These are phyloP conservation scores for Talaromyces sp. DNA, from an alignment of 2,329 filamentous ascomycete genomes.

Conservation along the genomic window DNA sequence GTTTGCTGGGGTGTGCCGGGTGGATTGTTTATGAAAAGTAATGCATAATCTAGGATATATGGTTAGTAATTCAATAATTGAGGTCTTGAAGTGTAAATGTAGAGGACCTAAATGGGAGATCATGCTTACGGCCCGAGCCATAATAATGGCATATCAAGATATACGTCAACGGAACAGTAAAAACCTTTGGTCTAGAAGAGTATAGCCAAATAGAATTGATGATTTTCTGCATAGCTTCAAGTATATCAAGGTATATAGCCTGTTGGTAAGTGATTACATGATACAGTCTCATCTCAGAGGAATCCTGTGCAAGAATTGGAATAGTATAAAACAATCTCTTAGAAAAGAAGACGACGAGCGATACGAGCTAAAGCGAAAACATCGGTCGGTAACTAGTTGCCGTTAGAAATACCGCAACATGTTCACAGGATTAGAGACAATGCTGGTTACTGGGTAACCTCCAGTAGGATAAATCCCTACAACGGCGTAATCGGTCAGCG, in stretches of 20 bases:
- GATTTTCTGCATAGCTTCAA: neutral
- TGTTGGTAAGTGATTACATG: neutral
- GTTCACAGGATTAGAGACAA: neutral
- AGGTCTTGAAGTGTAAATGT: neutral
- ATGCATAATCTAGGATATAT: neutral
- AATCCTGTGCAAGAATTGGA: neutral
- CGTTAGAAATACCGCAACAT: neutral
- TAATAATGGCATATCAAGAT: no score
- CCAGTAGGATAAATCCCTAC: neutral
- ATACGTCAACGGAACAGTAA: no score
- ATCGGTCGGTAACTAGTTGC: no score
- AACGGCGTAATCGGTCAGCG: neutral
- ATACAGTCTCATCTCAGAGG: neutral
- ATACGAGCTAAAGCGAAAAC: neutral
- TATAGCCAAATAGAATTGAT: neutral
- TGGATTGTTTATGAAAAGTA: constrained; percentile 34
- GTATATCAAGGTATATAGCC: neutral
- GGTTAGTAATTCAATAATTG: neutral
- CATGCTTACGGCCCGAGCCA: no score
- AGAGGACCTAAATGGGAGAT: no score
- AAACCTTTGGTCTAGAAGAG: no score
- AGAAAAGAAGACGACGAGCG: neutral
- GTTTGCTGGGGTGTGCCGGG: constrained; percentile 29
- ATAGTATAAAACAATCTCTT: neutral
- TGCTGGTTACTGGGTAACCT: neutral